A percentile compares a stretch with the other conserved stretches of the same genome.
Evolutionary conservation across 805 yeast genomes (phyloP).

Genomic region (Yarrowia divulgata): DNA sequence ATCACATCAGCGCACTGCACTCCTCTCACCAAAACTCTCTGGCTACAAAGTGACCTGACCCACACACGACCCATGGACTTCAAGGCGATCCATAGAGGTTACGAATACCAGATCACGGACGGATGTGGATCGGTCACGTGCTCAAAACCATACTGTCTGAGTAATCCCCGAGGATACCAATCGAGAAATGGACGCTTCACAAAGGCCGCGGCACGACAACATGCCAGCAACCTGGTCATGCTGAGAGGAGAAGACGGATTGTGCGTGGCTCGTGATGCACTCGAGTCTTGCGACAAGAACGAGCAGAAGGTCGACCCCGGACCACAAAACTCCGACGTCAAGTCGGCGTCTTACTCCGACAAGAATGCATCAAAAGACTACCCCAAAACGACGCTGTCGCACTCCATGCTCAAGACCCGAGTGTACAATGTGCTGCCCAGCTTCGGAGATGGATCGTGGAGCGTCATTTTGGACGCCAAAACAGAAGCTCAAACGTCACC

Average conservation of each 20-base stretch:
- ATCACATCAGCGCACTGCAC: background rate
- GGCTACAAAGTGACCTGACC: background rate
- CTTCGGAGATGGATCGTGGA: constrained; percentile 12
- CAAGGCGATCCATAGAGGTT: constrained; percentile 11
- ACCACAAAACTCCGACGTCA: background rate
- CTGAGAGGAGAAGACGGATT: constrained; percentile 4
- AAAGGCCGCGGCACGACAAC: constrained; percentile 22
- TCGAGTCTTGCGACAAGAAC: background rate
- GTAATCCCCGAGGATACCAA: constrained; percentile 12
- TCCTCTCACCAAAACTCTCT: background rate
- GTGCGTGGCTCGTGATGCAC: too few relatives aligned
- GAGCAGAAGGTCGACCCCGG: background rate
- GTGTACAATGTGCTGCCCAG: constrained; percentile 1
- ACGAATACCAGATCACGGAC: constrained; percentile 3
- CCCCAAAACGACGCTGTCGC: constrained; percentile 8
- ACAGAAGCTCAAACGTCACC: background rate
- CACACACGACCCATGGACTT: background rate
- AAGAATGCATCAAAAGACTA: background rate
- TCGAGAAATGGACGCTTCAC: constrained; percentile 19
- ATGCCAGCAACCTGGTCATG: constrained; percentile 18
- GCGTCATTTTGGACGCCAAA: background rate
- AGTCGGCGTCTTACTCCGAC: background rate
- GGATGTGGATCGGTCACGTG: constrained; percentile 24
- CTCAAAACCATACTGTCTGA: constrained; percentile 15
- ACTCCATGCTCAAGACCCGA: constrained; percentile 22